phyloP scores from a whole-genome alignment of 2,329 filamentous ascomycete species.

The Chaetomiaceae sp. region DNA sequence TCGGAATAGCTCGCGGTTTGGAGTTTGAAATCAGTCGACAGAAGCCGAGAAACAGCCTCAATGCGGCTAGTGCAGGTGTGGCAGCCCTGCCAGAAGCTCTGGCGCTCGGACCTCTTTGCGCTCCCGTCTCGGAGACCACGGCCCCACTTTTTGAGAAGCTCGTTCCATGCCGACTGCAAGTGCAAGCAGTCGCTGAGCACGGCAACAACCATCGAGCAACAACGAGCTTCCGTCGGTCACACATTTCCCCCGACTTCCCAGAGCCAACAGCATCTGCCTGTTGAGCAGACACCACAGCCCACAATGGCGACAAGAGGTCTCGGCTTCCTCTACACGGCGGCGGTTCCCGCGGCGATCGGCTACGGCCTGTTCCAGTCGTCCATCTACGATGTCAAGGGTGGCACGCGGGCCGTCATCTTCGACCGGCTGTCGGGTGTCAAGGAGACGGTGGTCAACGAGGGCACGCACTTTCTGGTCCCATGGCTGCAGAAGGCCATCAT shows the following conservation, averaged over 20 bases:
- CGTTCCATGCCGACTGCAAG: slow-evolving; percentile 11
- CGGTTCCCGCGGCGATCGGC: slow-evolving; percentile 68
- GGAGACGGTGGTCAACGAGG: slow-evolving; percentile 88
- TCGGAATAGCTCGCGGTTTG: slow-evolving; percentile 27
- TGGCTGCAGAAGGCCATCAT: slow-evolving; percentile 94
- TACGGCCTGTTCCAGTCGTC: slow-evolving; percentile 68
- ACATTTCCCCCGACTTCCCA: neutral
- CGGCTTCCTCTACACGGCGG: slow-evolving; percentile 21
- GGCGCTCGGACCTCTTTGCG: slow-evolving; percentile 9
- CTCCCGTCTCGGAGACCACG: neutral
- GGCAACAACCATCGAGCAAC: neutral
- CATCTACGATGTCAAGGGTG: slow-evolving; percentile 96
- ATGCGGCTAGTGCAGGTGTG: slow-evolving; percentile 21
- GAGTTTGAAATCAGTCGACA: slow-evolving; percentile 31
- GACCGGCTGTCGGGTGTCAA: slow-evolving; percentile 89
- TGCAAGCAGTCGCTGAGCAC: neutral
- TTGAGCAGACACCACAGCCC: neutral
- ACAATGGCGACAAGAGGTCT: slow-evolving; percentile 26
- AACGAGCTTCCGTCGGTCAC: slow-evolving; percentile 1
- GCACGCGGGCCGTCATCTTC: slow-evolving; percentile 94
- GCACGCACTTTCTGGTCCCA: slow-evolving; percentile 91
- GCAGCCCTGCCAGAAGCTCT: slow-evolving; percentile 11
- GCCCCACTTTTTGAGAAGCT: slow-evolving; percentile 25
- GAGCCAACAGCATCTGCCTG: neutral
- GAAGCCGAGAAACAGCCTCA: slow-evolving; percentile 25